Evolutionary conservation across 768 basidiomycete genomes (phyloP).

Genomic region (Phanerochaete carnosa): DNA sequence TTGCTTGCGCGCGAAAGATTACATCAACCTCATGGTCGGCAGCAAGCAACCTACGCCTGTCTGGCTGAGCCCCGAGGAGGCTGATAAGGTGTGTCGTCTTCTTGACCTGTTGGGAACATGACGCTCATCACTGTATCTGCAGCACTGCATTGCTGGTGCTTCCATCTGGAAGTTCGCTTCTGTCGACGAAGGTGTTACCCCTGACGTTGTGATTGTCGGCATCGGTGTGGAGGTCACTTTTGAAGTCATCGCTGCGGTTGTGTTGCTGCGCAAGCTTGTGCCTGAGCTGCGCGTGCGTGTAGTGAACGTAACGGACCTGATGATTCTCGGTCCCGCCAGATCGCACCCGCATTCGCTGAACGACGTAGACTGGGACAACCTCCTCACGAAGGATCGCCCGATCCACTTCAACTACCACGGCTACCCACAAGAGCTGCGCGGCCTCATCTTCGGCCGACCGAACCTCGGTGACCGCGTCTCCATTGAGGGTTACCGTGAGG

Average conservation of each 20-base stretch:
- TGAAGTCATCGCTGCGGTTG: slow-evolving; percentile 85
- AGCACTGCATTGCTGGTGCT: slow-evolving; percentile 86
- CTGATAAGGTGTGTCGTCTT: slow-evolving; percentile 46
- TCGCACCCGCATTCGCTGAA: slow-evolving; percentile 74
- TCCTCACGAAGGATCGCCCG: slow-evolving; percentile 69
- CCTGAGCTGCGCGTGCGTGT: slow-evolving; percentile 79
- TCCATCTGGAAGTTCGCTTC: slow-evolving; percentile 86
- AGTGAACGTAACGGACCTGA: slow-evolving; percentile 86
- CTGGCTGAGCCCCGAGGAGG: slow-evolving; percentile 77
- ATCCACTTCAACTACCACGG: slow-evolving; percentile 86
- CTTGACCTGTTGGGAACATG: background rate
- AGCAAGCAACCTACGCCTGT: slow-evolving; percentile 80
- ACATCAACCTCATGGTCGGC: slow-evolving; percentile 85
- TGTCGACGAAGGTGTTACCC: slow-evolving; percentile 64
- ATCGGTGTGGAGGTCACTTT: slow-evolving; percentile 87
- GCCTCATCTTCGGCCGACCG: slow-evolving; percentile 58
- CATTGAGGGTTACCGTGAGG: slow-evolving; percentile 65
- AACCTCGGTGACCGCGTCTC: slow-evolving; percentile 41
- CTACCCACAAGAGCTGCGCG: slow-evolving; percentile 62
- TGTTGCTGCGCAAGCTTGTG: slow-evolving; percentile 65
- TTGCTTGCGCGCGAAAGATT: slow-evolving; percentile 80
- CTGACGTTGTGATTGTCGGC: slow-evolving; percentile 82
- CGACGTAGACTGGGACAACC: slow-evolving; percentile 55
- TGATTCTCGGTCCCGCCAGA: slow-evolving; percentile 72
- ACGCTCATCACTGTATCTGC: slow-evolving; percentile 5